Base-by-base conservation (phyloP, 2,329 filamentous ascomycete species). In the Ophiostoma himal-ulmi region DNA sequence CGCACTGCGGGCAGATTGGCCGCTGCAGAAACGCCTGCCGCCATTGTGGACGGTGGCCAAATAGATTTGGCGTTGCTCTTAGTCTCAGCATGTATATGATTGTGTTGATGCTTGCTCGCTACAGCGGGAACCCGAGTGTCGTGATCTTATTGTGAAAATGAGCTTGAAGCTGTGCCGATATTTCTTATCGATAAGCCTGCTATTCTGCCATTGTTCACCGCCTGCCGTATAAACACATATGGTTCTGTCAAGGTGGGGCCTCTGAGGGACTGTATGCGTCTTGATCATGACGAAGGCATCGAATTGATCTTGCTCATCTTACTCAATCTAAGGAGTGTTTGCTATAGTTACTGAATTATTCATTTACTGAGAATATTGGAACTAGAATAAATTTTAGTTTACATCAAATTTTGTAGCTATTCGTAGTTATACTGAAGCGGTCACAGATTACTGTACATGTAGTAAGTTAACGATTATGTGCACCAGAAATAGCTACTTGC, bases 171-270 rank as follows among this genome's bases (percentile, higher is more conserved):
- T 30, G 30, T 6, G 17, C n/a, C n/a, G 44, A 48, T 48, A 20
- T 48, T 37, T n/a, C 62, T 65, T 65, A 65, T 65, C 62, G 62
- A 65, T 65, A 39, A 65, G 44, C 22, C 22, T 68, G 10, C 4
- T 36, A 5, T 17, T 54, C 20, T 64, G 68, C 8, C 71, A 37
- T 10, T 60, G 8, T 37, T 60, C 48, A 54, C 20, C 67, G 52
- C 39, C 8, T 34, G 10, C 26, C 1, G 34, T 22, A 44, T 3
- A 20, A 30, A 14, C 8, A 17, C 30, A 34, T 62, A 17, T 13
- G 22, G 2, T n/a, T n/a, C n/a, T n/a, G 6, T 5, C 3, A n/a
- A 48, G 20, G 44, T 48, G 44, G 44, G 17, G 5, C 26, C 1
- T 48, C 5, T 1, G 44, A 1, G 7, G 6, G 17, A 48, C 6